A percentile compares a stretch with the other conserved stretches of the same genome.
These are phyloP conservation scores for Limonium bicolor DNA, from an alignment of 148 eudicot genomes.

Conservation along the genomic window DNA sequence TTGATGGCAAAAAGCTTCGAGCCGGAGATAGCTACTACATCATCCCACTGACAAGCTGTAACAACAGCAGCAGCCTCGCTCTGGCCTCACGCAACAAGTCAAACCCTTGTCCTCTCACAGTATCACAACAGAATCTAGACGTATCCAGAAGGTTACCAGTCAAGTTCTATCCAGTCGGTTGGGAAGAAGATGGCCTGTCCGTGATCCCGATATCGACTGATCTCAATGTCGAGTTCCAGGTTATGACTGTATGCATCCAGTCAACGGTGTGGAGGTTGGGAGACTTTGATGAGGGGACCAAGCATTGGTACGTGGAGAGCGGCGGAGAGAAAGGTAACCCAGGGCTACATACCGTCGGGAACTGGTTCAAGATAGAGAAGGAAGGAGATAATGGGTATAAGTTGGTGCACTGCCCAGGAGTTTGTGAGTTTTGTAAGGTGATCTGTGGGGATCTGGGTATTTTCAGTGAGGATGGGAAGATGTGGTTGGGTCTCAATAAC, in stretches of 20 bases:
- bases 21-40: conserved; percentile 8
- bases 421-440: conserved; percentile 32
- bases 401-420: conserved; percentile 43
- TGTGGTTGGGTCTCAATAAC: conserved; percentile 1
- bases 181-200: no score
- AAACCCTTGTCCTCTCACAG: conserved; percentile 16
- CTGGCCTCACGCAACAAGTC: conserved; percentile 1
- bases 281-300: conserved; percentile 7
- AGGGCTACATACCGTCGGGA: conserved; percentile 16
- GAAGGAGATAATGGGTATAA: conserved; percentile 19
- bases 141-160: conserved; percentile 15
- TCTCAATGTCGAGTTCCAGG: conserved; percentile 20
- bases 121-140: conserved; percentile 18
- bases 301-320: conserved; percentile 9
- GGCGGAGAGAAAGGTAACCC: conserved; percentile 31
- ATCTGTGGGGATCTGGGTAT: conserved; percentile 38
- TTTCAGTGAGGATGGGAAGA: conserved; percentile 2
- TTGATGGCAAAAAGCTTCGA: not conserved
- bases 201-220: conserved; percentile 20
- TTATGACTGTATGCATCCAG: conserved; percentile 12
- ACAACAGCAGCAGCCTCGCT: conserved; percentile 11
- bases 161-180: conserved; percentile 12
- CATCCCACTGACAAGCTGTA: conserved; percentile 4
- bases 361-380: conserved; percentile 43
- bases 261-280: conserved; percentile 26